Base-by-base conservation (phyloP, 106 monocot genomes). In the Acorus calamus region DNA sequence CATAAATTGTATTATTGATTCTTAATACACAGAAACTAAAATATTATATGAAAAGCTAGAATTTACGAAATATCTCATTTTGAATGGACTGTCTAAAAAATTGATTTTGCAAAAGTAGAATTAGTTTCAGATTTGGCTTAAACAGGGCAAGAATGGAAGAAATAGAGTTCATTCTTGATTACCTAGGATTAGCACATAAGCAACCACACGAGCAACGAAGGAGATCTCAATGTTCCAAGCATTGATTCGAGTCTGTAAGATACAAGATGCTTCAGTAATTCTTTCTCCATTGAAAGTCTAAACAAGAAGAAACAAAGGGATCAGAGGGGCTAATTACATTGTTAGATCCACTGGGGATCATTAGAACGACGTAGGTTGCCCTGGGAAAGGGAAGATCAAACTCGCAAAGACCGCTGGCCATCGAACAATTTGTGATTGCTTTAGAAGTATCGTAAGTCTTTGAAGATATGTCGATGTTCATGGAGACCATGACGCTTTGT, bases 111-210 rank as follows among this genome's bases (percentile, higher is more conserved):
- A 28, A 28, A 28, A 28, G 28, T 28, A 28, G 28, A 28, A 28
- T 28, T 28, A 28, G 28, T 28, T 28, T 28, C 28, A 28, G 28
- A 1, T 0, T 28, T 28, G 28, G 28, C 28, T 28, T 28, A 28
- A 28, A 28, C 28, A 28, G 28, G 28, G 28, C 10, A n/a, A 4
- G 4, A 6, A 59, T 59, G 6, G 11, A 3, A 44, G 28, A 13
- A 3, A 12, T 2, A 12, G 11, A 46, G 48, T 5, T 0, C 45
- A 52, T 7, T 4, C 4, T n/a, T 28, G 5, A 7, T 60, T 60
- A 79, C 78, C 78, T 59, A 68, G 8, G 12, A 79, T 3, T 0
- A 66, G 2, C 58, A 79, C 42, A 48, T 79, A 79, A 11, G 64
- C 8, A 5, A 57, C 8, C 66, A 64, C 5, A 11, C 79, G 73